phyloP scores from a whole-genome alignment of 2,329 filamentous ascomycete genomes.

The Pseudovirgaria hyperparasitica region DNA sequence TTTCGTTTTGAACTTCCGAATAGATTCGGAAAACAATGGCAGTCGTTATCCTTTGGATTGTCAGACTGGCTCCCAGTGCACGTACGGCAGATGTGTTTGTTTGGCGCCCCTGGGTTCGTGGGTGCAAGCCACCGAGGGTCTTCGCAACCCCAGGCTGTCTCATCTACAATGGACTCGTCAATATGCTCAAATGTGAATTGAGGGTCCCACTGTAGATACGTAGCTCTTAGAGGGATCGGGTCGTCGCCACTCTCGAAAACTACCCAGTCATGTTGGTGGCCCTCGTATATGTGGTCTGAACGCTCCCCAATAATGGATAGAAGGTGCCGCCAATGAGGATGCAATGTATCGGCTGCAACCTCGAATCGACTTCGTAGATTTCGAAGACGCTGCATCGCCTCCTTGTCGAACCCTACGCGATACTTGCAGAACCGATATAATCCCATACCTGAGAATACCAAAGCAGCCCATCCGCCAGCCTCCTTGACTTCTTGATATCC shows the following conservation, averaged over 20 bases:
- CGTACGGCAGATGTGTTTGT: conserved; percentile 28
- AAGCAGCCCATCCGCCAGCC: conserved; percentile 41
- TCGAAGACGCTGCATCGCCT: conserved; percentile 36
- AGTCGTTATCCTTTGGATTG: conserved; percentile 34
- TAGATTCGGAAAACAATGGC: conserved; percentile 40
- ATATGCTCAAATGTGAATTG: conserved; percentile 37
- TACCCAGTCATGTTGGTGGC: conserved; percentile 42
- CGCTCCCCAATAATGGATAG: conserved; percentile 34
- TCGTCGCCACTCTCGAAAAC: conserved; percentile 31
- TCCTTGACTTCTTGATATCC: conserved; percentile 48
- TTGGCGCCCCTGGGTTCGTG: conserved; percentile 14
- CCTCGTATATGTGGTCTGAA: conserved; percentile 28
- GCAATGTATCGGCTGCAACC: conserved; percentile 40
- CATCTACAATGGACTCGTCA: conserved; percentile 38
- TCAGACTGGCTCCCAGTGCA: conserved; percentile 40
- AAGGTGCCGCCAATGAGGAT: conserved; percentile 39
- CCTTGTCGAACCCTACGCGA: conserved; percentile 38
- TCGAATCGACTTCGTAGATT: conserved; percentile 36
- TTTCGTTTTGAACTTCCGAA: conserved; percentile 33
- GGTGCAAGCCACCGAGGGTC: conserved; percentile 35
- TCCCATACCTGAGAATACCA: conserved; percentile 45
- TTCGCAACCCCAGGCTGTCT: conserved; percentile 33
- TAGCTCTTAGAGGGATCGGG: conserved; percentile 32
- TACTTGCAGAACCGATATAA: conserved; percentile 51
- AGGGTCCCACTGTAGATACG: conserved; percentile 35